phyloP scores from a whole-genome alignment of 2,329 filamentous ascomycete genomes.

The Allantophomopsis cytisporea region DNA sequence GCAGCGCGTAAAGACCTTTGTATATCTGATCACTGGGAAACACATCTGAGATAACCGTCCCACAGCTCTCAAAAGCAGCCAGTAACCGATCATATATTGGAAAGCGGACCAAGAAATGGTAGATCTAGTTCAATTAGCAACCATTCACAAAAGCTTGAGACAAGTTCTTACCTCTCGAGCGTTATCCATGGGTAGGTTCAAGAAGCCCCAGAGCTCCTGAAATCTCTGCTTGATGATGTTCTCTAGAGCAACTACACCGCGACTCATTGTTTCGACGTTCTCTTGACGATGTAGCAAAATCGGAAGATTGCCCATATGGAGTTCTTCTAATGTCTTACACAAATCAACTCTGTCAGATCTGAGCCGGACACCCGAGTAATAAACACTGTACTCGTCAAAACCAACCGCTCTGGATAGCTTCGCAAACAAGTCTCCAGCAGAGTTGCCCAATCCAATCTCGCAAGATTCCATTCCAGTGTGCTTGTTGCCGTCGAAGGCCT shows the following conservation, averaged over 20 bases:
- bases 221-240: no score
- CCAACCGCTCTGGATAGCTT: slow-evolving; percentile 56
- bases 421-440: slow-evolving; percentile 53
- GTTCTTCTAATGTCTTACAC: slow-evolving; percentile 50
- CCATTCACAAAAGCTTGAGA: no score
- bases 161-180: no score
- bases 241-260: no score
- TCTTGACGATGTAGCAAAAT: slow-evolving; percentile 44
- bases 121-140: slow-evolving; percentile 32
- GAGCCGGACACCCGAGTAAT: slow-evolving; percentile 54
- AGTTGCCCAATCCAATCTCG: slow-evolving; percentile 57
- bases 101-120: slow-evolving; percentile 55
- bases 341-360: slow-evolving; percentile 44
- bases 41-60: slow-evolving; percentile 40
- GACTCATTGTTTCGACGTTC: no score
- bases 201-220: no score
- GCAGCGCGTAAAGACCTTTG: slow-evolving; percentile 60
- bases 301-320: slow-evolving; percentile 50
- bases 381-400: slow-evolving; percentile 63
- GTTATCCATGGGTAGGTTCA: no score
- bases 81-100: slow-evolving; percentile 53
- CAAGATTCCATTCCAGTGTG: slow-evolving; percentile 48
- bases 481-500: slow-evolving; percentile 51
- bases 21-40: slow-evolving; percentile 59
- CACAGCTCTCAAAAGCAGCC: slow-evolving; percentile 38